These are phyloP conservation scores for Micractinium conductrix DNA, from an alignment of 139 green algal species.

Conservation along the genomic window DNA sequence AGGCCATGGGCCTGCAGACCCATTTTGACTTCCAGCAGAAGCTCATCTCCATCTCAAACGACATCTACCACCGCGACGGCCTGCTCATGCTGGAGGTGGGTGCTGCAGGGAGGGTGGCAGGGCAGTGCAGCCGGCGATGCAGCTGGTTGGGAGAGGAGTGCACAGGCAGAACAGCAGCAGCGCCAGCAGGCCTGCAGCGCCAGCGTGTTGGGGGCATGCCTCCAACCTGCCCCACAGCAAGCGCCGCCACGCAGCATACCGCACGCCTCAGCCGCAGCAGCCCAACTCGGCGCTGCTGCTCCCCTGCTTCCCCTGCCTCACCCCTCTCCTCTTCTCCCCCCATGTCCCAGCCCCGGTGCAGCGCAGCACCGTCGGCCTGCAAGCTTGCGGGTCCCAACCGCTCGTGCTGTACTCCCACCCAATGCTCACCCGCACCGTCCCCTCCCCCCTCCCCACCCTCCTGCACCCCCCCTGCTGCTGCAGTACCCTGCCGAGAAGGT, in stretches of 20 bases:
- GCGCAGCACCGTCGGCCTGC: too few species aligned
- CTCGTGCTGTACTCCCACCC: too few species aligned
- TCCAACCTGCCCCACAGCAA: too few species aligned
- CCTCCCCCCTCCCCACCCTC: not conserved
- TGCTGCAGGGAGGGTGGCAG: not conserved
- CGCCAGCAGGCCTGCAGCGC: too few species aligned
- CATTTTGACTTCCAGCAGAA: not conserved
- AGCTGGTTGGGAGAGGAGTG: too few species aligned
- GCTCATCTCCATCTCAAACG: slow-evolving; percentile 15
- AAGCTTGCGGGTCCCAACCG: too few species aligned
- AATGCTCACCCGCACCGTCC: not conserved
- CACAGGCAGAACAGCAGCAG: not conserved
- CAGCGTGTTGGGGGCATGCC: too few species aligned
- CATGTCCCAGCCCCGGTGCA: not conserved
- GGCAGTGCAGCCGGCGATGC: not conserved
- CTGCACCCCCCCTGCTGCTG: not conserved
- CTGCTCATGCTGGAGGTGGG: slow-evolving; percentile 35
- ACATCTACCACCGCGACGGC: slow-evolving; percentile 37
- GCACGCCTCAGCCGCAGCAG: too few species aligned
- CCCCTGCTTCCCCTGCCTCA: not conserved
- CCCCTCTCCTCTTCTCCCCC: not conserved
- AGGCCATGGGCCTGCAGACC: not conserved
- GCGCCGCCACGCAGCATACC: too few species aligned
- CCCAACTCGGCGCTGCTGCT: not conserved
- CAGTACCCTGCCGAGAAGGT: slow-evolving; percentile 29